These are phyloP conservation scores for Xylaria sp. DNA, from an alignment of 2,329 filamentous ascomycete species.

Conservation along the genomic window DNA sequence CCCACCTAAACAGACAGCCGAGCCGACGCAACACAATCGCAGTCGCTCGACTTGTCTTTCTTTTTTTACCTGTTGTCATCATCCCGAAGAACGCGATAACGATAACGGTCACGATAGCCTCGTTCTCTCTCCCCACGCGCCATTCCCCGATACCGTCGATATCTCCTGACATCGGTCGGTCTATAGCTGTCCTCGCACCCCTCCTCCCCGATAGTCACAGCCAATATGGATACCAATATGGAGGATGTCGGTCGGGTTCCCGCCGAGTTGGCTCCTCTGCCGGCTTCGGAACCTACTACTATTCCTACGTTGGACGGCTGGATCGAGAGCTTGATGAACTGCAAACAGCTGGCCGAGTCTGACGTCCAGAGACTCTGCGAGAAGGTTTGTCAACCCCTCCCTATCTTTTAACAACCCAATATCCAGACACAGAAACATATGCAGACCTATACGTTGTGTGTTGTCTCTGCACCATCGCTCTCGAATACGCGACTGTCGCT, in stretches of 20 bases:
- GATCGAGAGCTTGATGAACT: constrained; percentile 98
- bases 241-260: constrained; percentile 93
- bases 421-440: neutral
- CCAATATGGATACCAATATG: constrained; percentile 95
- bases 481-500: neutral
- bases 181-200: constrained; percentile 13
- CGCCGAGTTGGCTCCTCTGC: constrained; percentile 77
- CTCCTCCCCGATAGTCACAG: neutral
- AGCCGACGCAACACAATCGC: constrained; percentile 12
- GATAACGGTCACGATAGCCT: neutral
- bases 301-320: constrained; percentile 95
- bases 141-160: constrained; percentile 9
- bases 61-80: neutral
- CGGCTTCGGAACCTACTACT: constrained; percentile 79
- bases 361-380: constrained; percentile 98
- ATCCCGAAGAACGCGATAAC: neutral
- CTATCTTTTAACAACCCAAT: neutral
- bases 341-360: constrained; percentile 95
- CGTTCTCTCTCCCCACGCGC: neutral
- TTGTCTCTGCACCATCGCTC: neutral
- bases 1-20: constrained; percentile 5
- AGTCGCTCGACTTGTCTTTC: neutral
- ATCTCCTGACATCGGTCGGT: neutral
- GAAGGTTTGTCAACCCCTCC: constrained; percentile 73
- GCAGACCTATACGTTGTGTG: neutral